Base-by-base conservation (phyloP, 768 basidiomycete species). In the Leccinum disarticulatum region DNA sequence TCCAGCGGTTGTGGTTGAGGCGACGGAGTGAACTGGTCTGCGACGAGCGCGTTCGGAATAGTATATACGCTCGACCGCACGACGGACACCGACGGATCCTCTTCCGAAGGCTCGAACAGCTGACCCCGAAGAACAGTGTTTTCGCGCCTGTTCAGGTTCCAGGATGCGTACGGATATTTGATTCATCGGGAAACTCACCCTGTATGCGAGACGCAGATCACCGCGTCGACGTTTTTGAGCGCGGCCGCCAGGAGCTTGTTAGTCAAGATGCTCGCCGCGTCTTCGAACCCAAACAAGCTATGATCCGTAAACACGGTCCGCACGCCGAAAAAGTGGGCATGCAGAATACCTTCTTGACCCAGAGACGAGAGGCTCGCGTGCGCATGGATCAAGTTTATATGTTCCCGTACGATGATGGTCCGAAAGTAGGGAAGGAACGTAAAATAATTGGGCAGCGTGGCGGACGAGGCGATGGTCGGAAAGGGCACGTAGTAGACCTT, bases 221-320 rank as follows among this genome's bases (percentile, higher is more conserved):
- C 93, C 0, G 89, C 93, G 65, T 98, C 96, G 0, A 95, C 92
- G 70, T 96, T 95, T 60, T 87, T 84, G 68, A 99, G 77, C 2
- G 91, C 88, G 4, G 85, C 94, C 11, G 85, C 90, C 43, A 98
- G 78, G 35, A 99, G 82, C 73, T 99, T 99, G 78, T 99, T 99
- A 6, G 97, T 98, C 63, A 98, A 78, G 43, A 99, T 96, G 65
- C 95, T 95, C 1, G 95, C 95, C 15, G 97, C 95, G 69, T 98
- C 95, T 33, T 93, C 95, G 68, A 99, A 95, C 2, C 95, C 96
- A 66, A 98, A 98, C 28, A 99, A 74, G 67, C 91, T 94, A 67
- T 99, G 96, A 73, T 99, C 97, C 0, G 97, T 98, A 72, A 98
- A 96, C 10, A 98, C 91, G 0, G 93, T 94, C 43, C 90, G 86